phyloP scores from a whole-genome alignment of 257 asterid genomes.

The Jasminum sambac region DNA sequence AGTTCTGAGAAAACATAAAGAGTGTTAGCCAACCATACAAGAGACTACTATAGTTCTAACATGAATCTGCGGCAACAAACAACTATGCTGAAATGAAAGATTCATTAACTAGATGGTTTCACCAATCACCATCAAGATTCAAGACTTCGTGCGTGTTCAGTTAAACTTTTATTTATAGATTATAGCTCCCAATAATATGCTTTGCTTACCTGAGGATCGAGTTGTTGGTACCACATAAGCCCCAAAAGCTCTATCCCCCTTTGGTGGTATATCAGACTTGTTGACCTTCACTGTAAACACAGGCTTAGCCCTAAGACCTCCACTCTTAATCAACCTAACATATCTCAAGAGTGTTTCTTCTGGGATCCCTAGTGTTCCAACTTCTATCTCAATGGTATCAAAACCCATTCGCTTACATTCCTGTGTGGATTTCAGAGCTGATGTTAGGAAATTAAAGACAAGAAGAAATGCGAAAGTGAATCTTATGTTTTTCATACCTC shows the following conservation, averaged over 20 bases:
- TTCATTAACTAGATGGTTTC: not conserved
- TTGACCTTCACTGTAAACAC: slow-evolving; percentile 73
- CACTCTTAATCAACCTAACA: slow-evolving; percentile 79
- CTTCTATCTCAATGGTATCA: slow-evolving; percentile 85
- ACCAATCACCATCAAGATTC: not conserved
- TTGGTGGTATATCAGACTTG: slow-evolving; percentile 70
- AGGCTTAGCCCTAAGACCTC: slow-evolving; percentile 86
- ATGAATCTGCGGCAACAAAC: not conserved
- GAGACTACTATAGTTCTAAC: not conserved
- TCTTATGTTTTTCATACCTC: slow-evolving; percentile 38
- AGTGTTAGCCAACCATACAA: slow-evolving; percentile 5
- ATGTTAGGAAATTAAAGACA: not conserved
- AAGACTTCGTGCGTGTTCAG: not conserved
- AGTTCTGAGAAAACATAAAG: slow-evolving; percentile 49
- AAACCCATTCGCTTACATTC: slow-evolving; percentile 89
- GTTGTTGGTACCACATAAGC: slow-evolving; percentile 67
- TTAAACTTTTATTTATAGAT: not conserved
- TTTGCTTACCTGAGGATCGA: slow-evolving; percentile 62
- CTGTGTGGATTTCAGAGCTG: slow-evolving; percentile 32
- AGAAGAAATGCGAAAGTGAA: not conserved
- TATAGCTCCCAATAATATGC: not conserved
- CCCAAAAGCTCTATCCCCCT: slow-evolving; percentile 69
- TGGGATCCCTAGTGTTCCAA: slow-evolving; percentile 70
- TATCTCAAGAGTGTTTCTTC: slow-evolving; percentile 88
- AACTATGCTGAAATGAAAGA: not conserved